Percentiles rank a stretch among this genome's conserved stretches.
phyloP scores from a whole-genome alignment of 352 stramenopile genomes.

The Peronospora tabacina region DNA sequence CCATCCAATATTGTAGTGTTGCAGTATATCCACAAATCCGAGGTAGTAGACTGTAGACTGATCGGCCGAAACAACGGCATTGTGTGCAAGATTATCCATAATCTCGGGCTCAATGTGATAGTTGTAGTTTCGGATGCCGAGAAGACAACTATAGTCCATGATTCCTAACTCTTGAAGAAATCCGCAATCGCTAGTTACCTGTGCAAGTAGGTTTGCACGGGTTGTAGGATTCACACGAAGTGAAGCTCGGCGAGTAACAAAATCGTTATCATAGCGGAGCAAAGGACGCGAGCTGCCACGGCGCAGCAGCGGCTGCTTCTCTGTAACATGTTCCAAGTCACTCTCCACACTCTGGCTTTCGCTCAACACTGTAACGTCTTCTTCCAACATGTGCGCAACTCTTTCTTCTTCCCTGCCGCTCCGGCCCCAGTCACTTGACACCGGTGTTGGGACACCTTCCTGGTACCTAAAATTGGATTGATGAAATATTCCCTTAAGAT shows the following conservation, averaged over 20 bases:
- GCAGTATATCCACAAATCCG: slow-evolving; percentile 79
- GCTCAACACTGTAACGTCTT: slow-evolving; percentile 26
- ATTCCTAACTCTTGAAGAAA: slow-evolving; percentile 82
- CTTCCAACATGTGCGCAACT: slow-evolving; percentile 9
- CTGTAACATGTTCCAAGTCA: slow-evolving; percentile 32
- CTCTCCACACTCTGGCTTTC: slow-evolving; percentile 26
- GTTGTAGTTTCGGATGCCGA: slow-evolving; percentile 64
- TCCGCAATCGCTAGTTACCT: slow-evolving; percentile 77
- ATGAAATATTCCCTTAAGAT: slow-evolving; percentile 79
- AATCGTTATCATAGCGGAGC: slow-evolving; percentile 72
- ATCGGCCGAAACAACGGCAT: slow-evolving; percentile 73
- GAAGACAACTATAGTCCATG: slow-evolving; percentile 84
- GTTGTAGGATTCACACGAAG: slow-evolving; percentile 66
- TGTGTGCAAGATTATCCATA: slow-evolving; percentile 54
- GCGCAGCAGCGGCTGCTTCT: slow-evolving; percentile 50
- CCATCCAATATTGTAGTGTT: slow-evolving; percentile 82
- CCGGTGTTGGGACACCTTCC: slow-evolving; percentile 33
- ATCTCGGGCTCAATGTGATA: slow-evolving; percentile 36
- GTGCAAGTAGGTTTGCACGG: slow-evolving; percentile 61
- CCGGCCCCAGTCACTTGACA: slow-evolving; percentile 32
- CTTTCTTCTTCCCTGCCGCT: slow-evolving; percentile 29
- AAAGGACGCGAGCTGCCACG: slow-evolving; percentile 49
- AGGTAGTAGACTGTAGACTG: slow-evolving; percentile 73
- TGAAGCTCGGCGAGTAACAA: slow-evolving; percentile 57
- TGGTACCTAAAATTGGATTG: slow-evolving; percentile 46